A percentile compares a stretch with the other conserved stretches of the same genome.
Conservation (phyloP, 495 filamentous ascomycete species). For the Penicillium macrosclerotiorum region DNA sequence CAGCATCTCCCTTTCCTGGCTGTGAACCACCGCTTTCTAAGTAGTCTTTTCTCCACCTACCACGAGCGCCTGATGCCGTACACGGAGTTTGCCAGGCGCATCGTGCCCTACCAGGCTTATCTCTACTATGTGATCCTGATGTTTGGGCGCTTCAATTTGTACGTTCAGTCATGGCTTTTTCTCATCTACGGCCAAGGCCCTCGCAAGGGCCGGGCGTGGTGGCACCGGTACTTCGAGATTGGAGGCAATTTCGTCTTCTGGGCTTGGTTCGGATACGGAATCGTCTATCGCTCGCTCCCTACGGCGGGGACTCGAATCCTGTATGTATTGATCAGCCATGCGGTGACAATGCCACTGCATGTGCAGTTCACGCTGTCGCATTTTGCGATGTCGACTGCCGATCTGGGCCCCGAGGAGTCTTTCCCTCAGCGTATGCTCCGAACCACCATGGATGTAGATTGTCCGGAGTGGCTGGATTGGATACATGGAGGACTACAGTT, state of each 20-base stretch:
- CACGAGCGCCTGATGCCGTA: slow-evolving; percentile 85
- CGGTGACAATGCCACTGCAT: slow-evolving; percentile 82
- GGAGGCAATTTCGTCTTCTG: slow-evolving; percentile 84
- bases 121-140: slow-evolving; percentile 83
- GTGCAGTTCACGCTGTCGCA: slow-evolving; percentile 95
- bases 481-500: slow-evolving; percentile 97
- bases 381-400: slow-evolving; percentile 94
- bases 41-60: slow-evolving; percentile 75
- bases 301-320: slow-evolving; percentile 63
- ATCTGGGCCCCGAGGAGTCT: slow-evolving; percentile 80
- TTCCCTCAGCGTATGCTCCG: slow-evolving; percentile 96
- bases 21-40: slow-evolving; percentile 81
- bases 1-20: slow-evolving; percentile 96
- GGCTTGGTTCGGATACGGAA: slow-evolving; percentile 87
- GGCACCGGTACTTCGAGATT: slow-evolving; percentile 88
- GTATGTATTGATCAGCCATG: slow-evolving; percentile 84
- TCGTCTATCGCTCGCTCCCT: slow-evolving; percentile 80
- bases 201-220: slow-evolving; percentile 77
- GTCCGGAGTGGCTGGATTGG: slow-evolving; percentile 91
- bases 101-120: slow-evolving; percentile 74
- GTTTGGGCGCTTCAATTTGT: slow-evolving; percentile 89
- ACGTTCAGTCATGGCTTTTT: slow-evolving; percentile 77
- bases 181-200: slow-evolving; percentile 75
- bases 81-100: slow-evolving; percentile 69
- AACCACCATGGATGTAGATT: slow-evolving; percentile 98